Evolutionary conservation across 257 asterid species (phyloP).

Genomic region (Sherardia arvensis): DNA sequence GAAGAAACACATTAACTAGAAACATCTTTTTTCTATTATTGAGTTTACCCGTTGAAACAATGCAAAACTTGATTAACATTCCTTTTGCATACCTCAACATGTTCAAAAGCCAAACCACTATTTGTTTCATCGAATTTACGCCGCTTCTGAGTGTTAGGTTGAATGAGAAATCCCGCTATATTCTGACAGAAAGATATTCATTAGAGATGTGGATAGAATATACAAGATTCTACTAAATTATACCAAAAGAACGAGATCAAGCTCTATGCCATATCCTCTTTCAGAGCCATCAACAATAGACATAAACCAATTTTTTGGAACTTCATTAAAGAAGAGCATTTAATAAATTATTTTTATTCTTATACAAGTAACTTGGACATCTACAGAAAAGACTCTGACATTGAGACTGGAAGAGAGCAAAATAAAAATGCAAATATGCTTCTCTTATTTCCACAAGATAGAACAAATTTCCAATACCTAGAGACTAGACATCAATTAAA

Average conservation of each 20-base stretch:
- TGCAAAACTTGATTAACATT: constrained; percentile 5
- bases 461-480: neutral
- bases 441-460: neutral
- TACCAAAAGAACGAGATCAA: neutral
- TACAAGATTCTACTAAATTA: neutral
- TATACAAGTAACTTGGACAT: neutral
- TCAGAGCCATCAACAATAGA: neutral
- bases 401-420: neutral
- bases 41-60: neutral
- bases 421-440: neutral
- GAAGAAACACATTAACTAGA: constrained; percentile 2
- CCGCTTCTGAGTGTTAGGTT: constrained; percentile 85
- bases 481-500: neutral
- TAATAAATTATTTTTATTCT: neutral
- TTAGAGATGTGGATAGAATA: neutral
- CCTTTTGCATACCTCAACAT: constrained; percentile 52
- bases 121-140: constrained; percentile 54
- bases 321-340: neutral
- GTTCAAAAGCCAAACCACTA: constrained; percentile 28
- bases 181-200: constrained; percentile 34
- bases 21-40: neutral
- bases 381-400: neutral
- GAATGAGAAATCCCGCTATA: constrained; percentile 74
- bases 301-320: neutral
- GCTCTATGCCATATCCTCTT: neutral